Conservation (phyloP, 2,329 filamentous ascomycete genomes). For the Nigrospora sphaerica region DNA sequence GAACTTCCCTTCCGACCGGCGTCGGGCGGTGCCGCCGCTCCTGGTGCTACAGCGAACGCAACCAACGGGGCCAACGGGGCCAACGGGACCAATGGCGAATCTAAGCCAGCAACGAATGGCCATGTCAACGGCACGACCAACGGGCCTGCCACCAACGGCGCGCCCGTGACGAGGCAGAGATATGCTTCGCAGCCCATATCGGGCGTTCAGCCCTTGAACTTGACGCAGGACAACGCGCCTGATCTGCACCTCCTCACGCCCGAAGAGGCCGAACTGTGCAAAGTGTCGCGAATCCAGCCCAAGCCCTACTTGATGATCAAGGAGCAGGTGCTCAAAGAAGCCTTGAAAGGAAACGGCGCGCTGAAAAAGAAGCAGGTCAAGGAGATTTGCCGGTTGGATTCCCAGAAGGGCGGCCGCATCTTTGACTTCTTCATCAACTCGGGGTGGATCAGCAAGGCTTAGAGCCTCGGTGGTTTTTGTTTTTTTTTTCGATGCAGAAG, state of each 20-base stretch:
- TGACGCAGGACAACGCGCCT: constrained; percentile 68
- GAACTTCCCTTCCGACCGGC: constrained; percentile 61
- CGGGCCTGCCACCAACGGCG: constrained; percentile 14
- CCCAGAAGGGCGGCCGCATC: constrained; percentile 75
- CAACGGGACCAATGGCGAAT: constrained; percentile 38
- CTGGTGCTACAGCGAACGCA: constrained; percentile 5
- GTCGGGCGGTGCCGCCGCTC: constrained; percentile 9
- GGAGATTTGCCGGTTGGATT: constrained; percentile 77
- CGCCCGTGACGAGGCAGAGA: constrained; percentile 35
- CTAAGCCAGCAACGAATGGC: constrained; percentile 48
- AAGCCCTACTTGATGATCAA: constrained; percentile 96
- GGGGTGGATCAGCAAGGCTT: constrained; percentile 87
- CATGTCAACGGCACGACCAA: constrained; percentile 20
- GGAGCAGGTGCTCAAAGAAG: constrained; percentile 83
- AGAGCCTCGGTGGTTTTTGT: constrained; percentile 1
- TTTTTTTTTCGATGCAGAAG: too few relatives aligned
- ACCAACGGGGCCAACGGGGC: constrained; percentile 16
- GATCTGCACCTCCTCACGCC: constrained; percentile 81
- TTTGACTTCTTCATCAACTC: constrained; percentile 93
- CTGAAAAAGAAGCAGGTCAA: constrained; percentile 92
- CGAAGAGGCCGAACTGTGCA: constrained; percentile 82
- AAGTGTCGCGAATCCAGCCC: constrained; percentile 74
- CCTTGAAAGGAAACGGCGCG: constrained; percentile 77
- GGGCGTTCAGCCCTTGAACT: constrained; percentile 55
- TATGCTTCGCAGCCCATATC: constrained; percentile 49